Evolutionary conservation across 176 grass and related monocot species (phyloP), one percentile per base, ranked within the genome.

Genomic region (Oryza officinalis): DNA sequence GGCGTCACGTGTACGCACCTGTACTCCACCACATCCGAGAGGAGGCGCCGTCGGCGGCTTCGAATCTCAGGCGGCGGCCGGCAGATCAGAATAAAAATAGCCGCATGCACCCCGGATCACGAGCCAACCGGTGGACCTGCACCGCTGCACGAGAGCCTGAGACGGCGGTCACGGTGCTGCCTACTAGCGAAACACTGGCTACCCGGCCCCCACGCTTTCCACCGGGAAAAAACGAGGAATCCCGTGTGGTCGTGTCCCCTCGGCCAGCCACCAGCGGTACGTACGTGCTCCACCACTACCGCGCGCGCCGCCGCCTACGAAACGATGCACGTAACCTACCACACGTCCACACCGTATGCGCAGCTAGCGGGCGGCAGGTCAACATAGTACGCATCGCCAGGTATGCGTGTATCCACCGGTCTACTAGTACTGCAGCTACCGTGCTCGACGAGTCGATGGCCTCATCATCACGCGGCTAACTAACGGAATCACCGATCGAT

Each of bases 11-110:
- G 60, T 22, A 61, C n/a, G 57, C 17, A 2, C 71, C 86, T 1
- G 27, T 65, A 5, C 1, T 60, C 13, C 45, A 47, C 13, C 45
- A 47, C 45, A 47, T 47, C 45, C 45, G 50, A 8, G 50, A 54
- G 32, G 59, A 47, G 60, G n/a, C 74, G 79, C 61, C 61, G 84
- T 74, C 47, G 88, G 74, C 74, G 84, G 73, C 83, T 90, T 82
- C 47, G 57, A 26, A 82, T 60, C 33, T 76, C 27, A 26, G 78
- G 37, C 78, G 54, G 83, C 72, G 66, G 8, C 11, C 1, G 25
- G 33, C 15, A 4, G 41, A 71, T 71, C 76, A 77, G 71, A 89
- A 26, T 64, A 77, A 8, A 14, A 18, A 22, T 54, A 54, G 50
- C 50, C 47, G 15, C 49, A 4, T 8, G 31, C 33, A 5, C 33